Evolutionary conservation across 2,329 filamentous ascomycete species (phyloP).

Genomic region (Aspergillus awamori): DNA sequence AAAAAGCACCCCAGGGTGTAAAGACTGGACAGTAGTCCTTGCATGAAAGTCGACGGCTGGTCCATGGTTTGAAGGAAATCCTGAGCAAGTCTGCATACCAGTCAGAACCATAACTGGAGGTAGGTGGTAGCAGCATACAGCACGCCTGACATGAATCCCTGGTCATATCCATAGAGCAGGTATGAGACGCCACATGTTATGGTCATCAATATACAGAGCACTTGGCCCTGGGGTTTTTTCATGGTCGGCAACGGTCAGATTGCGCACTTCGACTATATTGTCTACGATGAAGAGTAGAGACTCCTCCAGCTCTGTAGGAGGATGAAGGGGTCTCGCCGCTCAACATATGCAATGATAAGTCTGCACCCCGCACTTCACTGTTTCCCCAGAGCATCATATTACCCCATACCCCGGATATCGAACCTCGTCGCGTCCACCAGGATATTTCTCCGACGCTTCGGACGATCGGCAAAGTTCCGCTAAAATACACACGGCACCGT

Average conservation of each 20-base stretch:
- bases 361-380: not conserved
- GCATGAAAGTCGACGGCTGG: not conserved
- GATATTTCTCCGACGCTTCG: not conserved
- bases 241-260: not conserved
- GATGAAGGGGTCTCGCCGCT: not conserved
- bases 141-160: slow-evolving; percentile 2
- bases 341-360: not conserved
- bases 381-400: not conserved
- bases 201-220: not conserved
- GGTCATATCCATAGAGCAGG: slow-evolving; percentile 6
- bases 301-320: not conserved
- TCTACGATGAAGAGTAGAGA: not conserved
- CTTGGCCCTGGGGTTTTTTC: not conserved
- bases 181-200: not conserved
- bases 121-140: not conserved
- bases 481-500: not conserved
- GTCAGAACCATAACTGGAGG: not conserved
- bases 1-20: slow-evolving; percentile 8
- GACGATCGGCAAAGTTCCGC: not conserved
- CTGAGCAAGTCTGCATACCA: not conserved
- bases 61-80: not conserved
- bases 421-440: not conserved
- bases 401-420: not conserved
- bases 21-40: slow-evolving; percentile 1
- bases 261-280: not conserved